Evolutionary conservation across 495 filamentous ascomycete genomes (phyloP), one percentile per base, ranked within the genome.

Genomic region (Daldinia decipiens): DNA sequence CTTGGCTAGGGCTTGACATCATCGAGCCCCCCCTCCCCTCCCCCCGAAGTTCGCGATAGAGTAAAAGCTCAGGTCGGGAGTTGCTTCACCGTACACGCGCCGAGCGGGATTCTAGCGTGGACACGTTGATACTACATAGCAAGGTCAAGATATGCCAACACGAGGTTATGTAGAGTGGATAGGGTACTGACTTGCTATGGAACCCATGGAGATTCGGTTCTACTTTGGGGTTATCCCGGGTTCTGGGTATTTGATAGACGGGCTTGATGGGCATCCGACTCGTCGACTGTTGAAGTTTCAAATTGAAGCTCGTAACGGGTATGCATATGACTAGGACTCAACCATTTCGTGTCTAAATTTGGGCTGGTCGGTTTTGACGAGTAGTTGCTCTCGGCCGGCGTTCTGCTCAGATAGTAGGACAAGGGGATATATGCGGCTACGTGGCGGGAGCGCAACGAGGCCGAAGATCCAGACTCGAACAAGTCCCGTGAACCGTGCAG

Each of bases 271-370:
- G 31, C 24, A 59, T 11, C 32, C 43, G 54, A 56, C 36, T 60
- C 53, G 53, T 34, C 27, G 53, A 56, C 4, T 11, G 53, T 47
- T 19, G 53, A 17, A 19, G 53, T 32, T 56, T 56, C 31, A 56
- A 36, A 56, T 56, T 36, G 53, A 56, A 36, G 53, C 17, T 36
- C 29, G 53, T 56, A 56, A 56, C 53, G 68, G 56, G 12, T 27
- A 65, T 32, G 39, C 21, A 55, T 31, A 45, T 38, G 3, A 52
- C 45, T 40, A 29, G 64, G 39, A 43, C 38, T 31, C 15, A 34
- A 40, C 67, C 50, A 55, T 72, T 64, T 72, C 69, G 69, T 72
- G 69, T 72, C 69, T 72, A 72, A 60, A 64, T 68, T 72, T 72
- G 64, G 69, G 64, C 47, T 7, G n/a, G 32, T 56, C 7, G 40